Evolutionary conservation across 73 alveolate genomes (phyloP).

Genomic region (Urostyla sp.): DNA sequence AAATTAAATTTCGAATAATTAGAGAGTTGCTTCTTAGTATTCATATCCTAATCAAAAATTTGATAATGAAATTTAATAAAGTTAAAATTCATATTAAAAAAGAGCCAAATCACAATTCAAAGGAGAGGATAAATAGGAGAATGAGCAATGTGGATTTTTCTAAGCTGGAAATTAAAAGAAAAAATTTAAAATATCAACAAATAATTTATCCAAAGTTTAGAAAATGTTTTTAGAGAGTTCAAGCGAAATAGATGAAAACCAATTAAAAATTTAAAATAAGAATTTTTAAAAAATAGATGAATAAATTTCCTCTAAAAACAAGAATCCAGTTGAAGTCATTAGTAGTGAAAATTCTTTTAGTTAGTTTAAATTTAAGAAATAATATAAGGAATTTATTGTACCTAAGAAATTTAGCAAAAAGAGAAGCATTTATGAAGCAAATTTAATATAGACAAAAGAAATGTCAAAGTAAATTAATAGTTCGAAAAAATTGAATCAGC

Average conservation of each 20-base stretch:
- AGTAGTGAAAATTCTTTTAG: neutral
- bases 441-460: neutral
- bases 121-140: neutral
- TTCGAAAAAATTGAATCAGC: neutral
- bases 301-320: neutral
- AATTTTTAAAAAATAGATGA: neutral
- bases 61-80: no score
- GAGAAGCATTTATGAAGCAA: neutral
- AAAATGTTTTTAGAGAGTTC: neutral
- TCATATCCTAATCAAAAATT: no score
- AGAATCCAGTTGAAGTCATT: neutral
- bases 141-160: neutral
- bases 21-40: no score
- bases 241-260: neutral
- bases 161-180: neutral
- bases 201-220: no score
- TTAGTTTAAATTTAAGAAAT: neutral
- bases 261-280: neutral
- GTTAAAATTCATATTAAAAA: no score
- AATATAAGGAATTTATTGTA: neutral
- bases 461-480: neutral
- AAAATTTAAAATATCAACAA: neutral
- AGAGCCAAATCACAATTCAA: neutral
- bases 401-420: neutral
- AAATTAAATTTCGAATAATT: no score